Conservation (phyloP, 441 rosid species). For the Euphorbia schlechtendalii region DNA sequence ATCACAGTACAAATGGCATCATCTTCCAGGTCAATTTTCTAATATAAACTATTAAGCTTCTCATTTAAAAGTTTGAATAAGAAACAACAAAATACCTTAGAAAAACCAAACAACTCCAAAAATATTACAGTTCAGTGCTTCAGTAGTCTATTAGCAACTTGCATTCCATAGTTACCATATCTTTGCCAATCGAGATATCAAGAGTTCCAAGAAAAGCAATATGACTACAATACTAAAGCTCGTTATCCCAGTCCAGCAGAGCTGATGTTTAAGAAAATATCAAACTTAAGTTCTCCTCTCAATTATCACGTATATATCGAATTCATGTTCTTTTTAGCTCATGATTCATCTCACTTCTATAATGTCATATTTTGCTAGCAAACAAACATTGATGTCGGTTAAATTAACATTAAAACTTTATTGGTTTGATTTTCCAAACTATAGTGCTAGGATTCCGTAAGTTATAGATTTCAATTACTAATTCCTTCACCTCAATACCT, state of each 20-base stretch:
- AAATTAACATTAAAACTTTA: background rate
- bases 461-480: background rate
- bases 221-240: background rate
- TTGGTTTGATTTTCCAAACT: background rate
- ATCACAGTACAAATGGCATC: background rate
- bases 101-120: background rate
- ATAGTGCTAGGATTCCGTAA: background rate
- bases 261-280: background rate
- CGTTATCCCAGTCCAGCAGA: background rate
- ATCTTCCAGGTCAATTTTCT: background rate
- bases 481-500: background rate
- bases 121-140: constrained; percentile 1
- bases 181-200: background rate
- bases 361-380: background rate
- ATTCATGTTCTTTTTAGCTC: background rate
- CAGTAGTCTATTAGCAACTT: background rate
- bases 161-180: background rate
- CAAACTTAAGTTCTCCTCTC: constrained; percentile 2
- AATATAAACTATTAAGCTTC: background rate
- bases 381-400: background rate
- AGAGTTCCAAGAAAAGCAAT: background rate
- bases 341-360: background rate
- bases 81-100: background rate
- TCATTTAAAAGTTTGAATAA: background rate
- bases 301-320: too few species aligned